A percentile compares a stretch with the other conserved stretches of the same genome.
These are phyloP conservation scores for Saccharomycopsis hybrid DNA, from an alignment of 1,139 yeast species.

Conservation along the genomic window DNA sequence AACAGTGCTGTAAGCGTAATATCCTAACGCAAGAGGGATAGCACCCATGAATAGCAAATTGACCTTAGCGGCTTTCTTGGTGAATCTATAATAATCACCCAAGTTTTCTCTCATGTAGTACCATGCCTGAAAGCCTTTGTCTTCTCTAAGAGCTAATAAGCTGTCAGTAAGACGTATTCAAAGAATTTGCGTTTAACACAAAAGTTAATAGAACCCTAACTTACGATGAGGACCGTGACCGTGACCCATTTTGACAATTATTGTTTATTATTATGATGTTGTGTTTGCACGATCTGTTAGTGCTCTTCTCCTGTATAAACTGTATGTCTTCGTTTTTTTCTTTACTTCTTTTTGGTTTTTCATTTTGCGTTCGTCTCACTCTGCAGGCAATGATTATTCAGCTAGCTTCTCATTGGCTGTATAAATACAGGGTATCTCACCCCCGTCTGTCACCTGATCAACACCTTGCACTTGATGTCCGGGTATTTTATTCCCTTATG, in stretches of 20 bases:
- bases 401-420: no score
- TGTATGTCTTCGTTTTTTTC: no score
- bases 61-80: conserved; percentile 28
- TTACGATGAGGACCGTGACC: conserved; percentile 21
- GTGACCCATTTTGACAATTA: conserved; percentile 18
- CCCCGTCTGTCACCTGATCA: no score
- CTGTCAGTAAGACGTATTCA: conserved; percentile 3
- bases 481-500: no score
- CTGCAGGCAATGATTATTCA: no score
- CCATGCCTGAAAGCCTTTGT: conserved; percentile 28
- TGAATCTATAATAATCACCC: conserved; percentile 29
- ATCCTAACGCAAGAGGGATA: conserved; percentile 30
- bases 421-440: no score
- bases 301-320: neutral
- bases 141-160: conserved; percentile 22
- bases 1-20: conserved; percentile 29
- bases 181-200: neutral
- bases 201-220: conserved; percentile 2
- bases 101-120: conserved; percentile 30
- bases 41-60: conserved; percentile 29
- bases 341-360: no score
- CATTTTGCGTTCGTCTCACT: no score
- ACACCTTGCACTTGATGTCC: no score
- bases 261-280: neutral
- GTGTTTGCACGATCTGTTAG: neutral